phyloP scores from a whole-genome alignment of 2,329 filamentous ascomycete genomes.

The Talaromyces atroroseus region DNA sequence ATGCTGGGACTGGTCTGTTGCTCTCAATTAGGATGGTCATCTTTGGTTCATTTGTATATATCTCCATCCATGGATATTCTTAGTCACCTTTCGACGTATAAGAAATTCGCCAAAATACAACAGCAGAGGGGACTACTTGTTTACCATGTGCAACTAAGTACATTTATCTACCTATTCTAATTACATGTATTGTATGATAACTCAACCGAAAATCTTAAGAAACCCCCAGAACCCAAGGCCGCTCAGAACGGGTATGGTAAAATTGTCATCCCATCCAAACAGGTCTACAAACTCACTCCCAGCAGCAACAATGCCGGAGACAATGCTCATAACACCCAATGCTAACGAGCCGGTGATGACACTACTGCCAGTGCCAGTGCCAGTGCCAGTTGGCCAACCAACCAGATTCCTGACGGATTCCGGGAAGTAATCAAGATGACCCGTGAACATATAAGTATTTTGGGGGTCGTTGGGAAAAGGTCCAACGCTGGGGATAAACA shows the following conservation, averaged over 20 bases:
- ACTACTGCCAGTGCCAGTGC: constrained; percentile 26
- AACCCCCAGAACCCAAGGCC: constrained; percentile 87
- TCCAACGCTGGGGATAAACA: constrained; percentile 64
- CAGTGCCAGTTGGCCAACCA: constrained; percentile 51
- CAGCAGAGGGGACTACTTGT: background rate
- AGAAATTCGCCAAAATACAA: background rate
- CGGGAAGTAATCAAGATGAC: constrained; percentile 64
- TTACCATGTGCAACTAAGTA: background rate
- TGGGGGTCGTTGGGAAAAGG: constrained; percentile 63
- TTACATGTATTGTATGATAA: constrained; percentile 4
- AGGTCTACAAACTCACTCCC: constrained; percentile 86
- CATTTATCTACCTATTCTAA: constrained; percentile 8
- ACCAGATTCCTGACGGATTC: constrained; percentile 52
- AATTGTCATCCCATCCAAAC: constrained; percentile 93
- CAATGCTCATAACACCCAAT: constrained; percentile 72
- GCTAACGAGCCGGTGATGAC: constrained; percentile 67
- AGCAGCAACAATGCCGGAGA: constrained; percentile 83
- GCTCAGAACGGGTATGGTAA: constrained; percentile 91
- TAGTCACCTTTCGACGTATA: too few relatives aligned
- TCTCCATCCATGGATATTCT: too few relatives aligned
- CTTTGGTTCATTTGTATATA: too few relatives aligned
- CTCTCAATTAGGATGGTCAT: too few relatives aligned
- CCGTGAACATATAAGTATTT: constrained; percentile 75
- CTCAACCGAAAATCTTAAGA: constrained; percentile 67
- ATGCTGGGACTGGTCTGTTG: too few relatives aligned